Evolutionary conservation across 305 asterid species (phyloP).

Genomic region (Fraxinus platypoda): DNA sequence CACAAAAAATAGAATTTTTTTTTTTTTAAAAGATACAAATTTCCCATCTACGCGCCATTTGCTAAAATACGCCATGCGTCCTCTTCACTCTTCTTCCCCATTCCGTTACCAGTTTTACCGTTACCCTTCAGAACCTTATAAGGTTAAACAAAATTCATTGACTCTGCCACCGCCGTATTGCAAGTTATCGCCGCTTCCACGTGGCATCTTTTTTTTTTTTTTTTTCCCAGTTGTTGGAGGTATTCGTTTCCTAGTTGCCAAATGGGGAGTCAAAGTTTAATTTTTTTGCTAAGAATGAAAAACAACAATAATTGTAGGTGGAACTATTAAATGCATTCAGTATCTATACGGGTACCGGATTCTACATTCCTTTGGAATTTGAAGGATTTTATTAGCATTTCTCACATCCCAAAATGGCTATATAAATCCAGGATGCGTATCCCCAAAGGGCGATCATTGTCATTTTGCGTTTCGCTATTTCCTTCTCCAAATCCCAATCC

Average conservation of each 20-base stretch:
- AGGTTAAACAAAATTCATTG: not conserved
- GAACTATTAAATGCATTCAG: constrained; percentile 25
- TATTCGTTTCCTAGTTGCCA: constrained; percentile 21
- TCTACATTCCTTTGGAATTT: constrained; percentile 28
- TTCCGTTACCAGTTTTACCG: constrained; percentile 31
- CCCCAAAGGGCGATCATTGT: constrained; percentile 49
- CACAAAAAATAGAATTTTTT: not conserved
- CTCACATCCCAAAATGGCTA: constrained; percentile 40
- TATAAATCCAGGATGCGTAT: constrained; percentile 67
- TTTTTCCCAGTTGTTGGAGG: not conserved
- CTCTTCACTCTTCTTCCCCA: constrained; percentile 19
- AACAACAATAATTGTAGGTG: constrained; percentile 10
- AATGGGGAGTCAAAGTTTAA: not conserved
- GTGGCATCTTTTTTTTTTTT: constrained; percentile 28
- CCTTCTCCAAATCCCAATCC: constrained; percentile 25
- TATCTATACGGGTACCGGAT: constrained; percentile 30
- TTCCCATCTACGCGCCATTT: constrained; percentile 18
- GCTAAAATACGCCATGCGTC: constrained; percentile 37
- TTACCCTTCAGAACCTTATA: constrained; percentile 1
- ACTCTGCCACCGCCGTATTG: constrained; percentile 5
- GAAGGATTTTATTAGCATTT: not conserved
- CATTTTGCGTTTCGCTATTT: constrained; percentile 48
- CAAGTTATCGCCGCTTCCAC: constrained; percentile 29
- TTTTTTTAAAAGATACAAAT: constrained; percentile 3
- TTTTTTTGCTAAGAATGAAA: not conserved